These are phyloP conservation scores for Phaeosphaeriaceae sp. DNA, from an alignment of 2,329 filamentous ascomycete species.

Conservation along the genomic window DNA sequence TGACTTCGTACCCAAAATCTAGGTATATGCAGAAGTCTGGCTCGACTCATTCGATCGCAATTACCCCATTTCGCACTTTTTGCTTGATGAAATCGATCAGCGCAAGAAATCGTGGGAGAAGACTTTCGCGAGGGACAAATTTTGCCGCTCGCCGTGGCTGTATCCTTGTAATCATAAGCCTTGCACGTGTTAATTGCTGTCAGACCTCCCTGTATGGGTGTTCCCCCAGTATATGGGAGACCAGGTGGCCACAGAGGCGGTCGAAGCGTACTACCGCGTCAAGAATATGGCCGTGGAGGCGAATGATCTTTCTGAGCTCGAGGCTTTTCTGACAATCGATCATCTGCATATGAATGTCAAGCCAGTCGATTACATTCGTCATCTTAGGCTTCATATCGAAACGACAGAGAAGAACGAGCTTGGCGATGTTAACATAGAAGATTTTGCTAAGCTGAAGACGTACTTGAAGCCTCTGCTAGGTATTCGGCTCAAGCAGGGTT, in stretches of 20 bases:
- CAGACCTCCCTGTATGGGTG: neutral
- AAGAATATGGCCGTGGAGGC: neutral
- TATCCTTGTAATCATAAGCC: neutral
- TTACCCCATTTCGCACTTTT: neutral
- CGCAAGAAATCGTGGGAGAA: neutral
- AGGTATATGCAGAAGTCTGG: neutral
- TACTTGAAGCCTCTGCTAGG: neutral
- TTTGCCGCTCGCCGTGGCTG: neutral
- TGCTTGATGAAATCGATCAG: neutral
- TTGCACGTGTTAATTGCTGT: constrained; percentile 1
- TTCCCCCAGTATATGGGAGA: neutral
- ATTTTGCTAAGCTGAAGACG: neutral
- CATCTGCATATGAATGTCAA: constrained; percentile 5
- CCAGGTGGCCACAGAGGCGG: constrained; percentile 3
- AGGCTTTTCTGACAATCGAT: constrained; percentile 1
- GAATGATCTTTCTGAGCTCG: neutral
- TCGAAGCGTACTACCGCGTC: constrained; percentile 1
- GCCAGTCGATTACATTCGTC: constrained; percentile 3
- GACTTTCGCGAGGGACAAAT: neutral
- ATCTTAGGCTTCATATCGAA: neutral
- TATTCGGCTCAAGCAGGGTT: neutral
- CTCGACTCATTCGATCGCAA: neutral
- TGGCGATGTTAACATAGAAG: neutral
- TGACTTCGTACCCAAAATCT: neutral
- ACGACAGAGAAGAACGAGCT: neutral